These are phyloP conservation scores for Castanea mollissima DNA, from an alignment of 306 rosid genomes.

Conservation along the genomic window DNA sequence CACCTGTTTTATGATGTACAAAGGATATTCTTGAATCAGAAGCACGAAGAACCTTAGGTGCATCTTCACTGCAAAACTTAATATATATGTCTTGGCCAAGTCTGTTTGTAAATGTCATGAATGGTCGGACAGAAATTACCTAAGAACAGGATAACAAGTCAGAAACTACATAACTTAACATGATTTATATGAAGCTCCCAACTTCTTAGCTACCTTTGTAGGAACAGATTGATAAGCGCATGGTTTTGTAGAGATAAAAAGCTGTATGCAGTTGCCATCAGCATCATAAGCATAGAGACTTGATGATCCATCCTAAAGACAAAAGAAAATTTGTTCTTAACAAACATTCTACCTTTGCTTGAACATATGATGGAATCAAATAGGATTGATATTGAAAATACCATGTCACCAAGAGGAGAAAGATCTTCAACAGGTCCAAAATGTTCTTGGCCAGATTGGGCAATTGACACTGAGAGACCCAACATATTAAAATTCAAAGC, in stretches of 20 bases:
- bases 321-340: slow-evolving; percentile 15
- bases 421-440: slow-evolving; percentile 84
- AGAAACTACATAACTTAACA: slow-evolving; percentile 1
- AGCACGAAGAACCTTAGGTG: slow-evolving; percentile 70
- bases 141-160: slow-evolving; percentile 31
- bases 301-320: slow-evolving; percentile 78
- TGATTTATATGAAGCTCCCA: slow-evolving; percentile 15
- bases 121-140: slow-evolving; percentile 85
- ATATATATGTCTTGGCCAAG: slow-evolving; percentile 75
- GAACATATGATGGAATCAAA: slow-evolving; percentile 1
- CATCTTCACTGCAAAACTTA: slow-evolving; percentile 74
- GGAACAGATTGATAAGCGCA: slow-evolving; percentile 78
- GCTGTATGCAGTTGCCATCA: slow-evolving; percentile 72
- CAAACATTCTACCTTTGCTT: background rate
- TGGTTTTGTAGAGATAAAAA: slow-evolving; percentile 84
- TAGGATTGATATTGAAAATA: slow-evolving; percentile 31
- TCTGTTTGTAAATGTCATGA: slow-evolving; percentile 92
- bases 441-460: slow-evolving; percentile 54
- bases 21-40: slow-evolving; percentile 81
- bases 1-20: slow-evolving; percentile 49
- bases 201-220: slow-evolving; percentile 65
- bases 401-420: slow-evolving; percentile 88
- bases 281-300: slow-evolving; percentile 76
- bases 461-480: slow-evolving; percentile 77
- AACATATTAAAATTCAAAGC: slow-evolving; percentile 72